Conservation (phyloP, 805 yeast genomes). For the Pichia rugopelliculosa region DNA sequence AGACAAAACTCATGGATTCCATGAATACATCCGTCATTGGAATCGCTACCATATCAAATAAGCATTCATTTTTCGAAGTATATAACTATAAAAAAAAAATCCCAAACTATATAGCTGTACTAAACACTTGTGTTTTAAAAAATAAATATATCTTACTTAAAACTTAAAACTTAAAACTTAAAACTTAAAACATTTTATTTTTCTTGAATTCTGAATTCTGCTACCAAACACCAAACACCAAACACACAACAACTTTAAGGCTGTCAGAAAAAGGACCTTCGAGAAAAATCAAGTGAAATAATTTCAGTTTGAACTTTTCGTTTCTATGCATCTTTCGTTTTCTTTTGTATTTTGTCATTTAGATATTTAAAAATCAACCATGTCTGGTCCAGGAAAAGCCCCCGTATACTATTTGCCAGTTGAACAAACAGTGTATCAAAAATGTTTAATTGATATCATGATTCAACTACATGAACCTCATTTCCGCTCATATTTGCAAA, state of each 20-base stretch:
- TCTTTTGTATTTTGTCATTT: background rate
- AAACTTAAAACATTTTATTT: too few species aligned
- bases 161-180: too few species aligned
- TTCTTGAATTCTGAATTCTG: background rate
- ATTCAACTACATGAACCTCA: slow-evolving; percentile 34
- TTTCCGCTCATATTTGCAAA: slow-evolving; percentile 10
- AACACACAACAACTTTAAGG: too few species aligned
- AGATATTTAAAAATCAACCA: background rate
- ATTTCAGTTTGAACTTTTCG: background rate
- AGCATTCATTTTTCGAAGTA: background rate
- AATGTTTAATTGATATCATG: slow-evolving; percentile 36
- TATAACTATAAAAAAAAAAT: background rate
- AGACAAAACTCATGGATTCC: slow-evolving; percentile 13
- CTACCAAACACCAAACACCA: too few species aligned
- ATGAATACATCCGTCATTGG: slow-evolving; percentile 13
- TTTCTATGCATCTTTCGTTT: background rate
- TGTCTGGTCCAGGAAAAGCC: slow-evolving; percentile 8
- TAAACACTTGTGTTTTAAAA: background rate
- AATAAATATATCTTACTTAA: too few species aligned
- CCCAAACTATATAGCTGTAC: background rate
- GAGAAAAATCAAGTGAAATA: background rate
- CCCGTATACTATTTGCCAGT: slow-evolving; percentile 32
- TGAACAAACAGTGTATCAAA: slow-evolving; percentile 37
- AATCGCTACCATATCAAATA: slow-evolving; percentile 3
- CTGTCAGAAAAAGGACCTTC: too few species aligned